A percentile compares a stretch with the other conserved stretches of the same genome.
These are phyloP conservation scores for Staphylotrichum longicolle DNA, from an alignment of 495 filamentous ascomycete genomes.

Conservation along the genomic window DNA sequence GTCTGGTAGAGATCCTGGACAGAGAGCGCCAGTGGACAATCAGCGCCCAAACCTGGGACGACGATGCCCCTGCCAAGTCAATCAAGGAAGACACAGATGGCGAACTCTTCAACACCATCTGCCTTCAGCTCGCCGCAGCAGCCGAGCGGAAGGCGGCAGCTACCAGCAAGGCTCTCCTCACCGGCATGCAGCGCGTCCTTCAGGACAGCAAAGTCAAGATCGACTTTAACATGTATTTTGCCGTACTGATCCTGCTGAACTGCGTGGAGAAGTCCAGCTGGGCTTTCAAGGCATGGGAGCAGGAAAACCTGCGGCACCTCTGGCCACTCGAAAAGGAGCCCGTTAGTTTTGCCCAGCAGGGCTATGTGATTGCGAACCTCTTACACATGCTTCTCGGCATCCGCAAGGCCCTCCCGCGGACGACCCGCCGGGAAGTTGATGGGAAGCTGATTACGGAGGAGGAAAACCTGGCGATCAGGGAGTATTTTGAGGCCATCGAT, in stretches of 20 bases:
- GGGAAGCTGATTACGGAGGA: slow-evolving; percentile 56
- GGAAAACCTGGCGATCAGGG: slow-evolving; percentile 49
- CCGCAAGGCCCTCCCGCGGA: slow-evolving; percentile 66
- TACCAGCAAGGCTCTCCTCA: slow-evolving; percentile 66
- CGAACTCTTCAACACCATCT: slow-evolving; percentile 52
- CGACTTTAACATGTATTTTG: slow-evolving; percentile 71
- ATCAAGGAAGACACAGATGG: slow-evolving; percentile 44
- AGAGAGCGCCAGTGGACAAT: slow-evolving; percentile 66
- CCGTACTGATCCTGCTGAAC: slow-evolving; percentile 69
- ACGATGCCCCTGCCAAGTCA: slow-evolving; percentile 31
- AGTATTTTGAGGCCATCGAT: slow-evolving; percentile 62
- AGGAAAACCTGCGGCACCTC: slow-evolving; percentile 51
- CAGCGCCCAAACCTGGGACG: slow-evolving; percentile 34
- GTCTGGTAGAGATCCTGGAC: slow-evolving; percentile 70
- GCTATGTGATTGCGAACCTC: slow-evolving; percentile 67
- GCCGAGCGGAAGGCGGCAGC: slow-evolving; percentile 68
- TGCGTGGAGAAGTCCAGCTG: slow-evolving; percentile 83
- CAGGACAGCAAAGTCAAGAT: slow-evolving; percentile 67
- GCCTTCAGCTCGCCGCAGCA: slow-evolving; percentile 69
- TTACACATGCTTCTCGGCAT: slow-evolving; percentile 73
- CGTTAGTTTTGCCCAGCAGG: slow-evolving; percentile 63
- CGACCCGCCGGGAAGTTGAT: slow-evolving; percentile 48
- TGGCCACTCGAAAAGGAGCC: slow-evolving; percentile 76
- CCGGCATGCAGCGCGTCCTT: slow-evolving; percentile 72
- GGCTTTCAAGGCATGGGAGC: slow-evolving; percentile 73